Conservation (phyloP, 441 rosid species). For the Populus hybrid region DNA sequence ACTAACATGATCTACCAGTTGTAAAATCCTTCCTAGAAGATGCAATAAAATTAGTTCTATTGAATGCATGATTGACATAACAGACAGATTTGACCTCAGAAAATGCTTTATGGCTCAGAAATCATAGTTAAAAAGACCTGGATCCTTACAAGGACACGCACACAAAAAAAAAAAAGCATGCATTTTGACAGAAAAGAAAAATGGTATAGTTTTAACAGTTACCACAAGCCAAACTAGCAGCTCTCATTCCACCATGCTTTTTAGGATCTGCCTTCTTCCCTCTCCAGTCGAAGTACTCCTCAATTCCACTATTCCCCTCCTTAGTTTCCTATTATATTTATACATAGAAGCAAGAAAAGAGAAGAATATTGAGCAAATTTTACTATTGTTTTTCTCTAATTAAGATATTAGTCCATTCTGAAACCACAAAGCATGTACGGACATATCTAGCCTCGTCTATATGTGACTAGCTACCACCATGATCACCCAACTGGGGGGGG, state of each 20-base stretch:
- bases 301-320: conserved; percentile 16
- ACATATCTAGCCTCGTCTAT: too few species aligned
- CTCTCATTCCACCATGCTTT: conserved; percentile 45
- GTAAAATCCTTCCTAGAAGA: background rate
- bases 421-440: background rate
- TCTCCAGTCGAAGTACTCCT: conserved; percentile 46
- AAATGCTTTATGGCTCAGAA: background rate
- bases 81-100: background rate
- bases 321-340: background rate
- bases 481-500: background rate
- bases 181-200: too few species aligned
- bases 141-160: background rate
- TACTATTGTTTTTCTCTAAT: background rate
- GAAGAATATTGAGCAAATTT: background rate
- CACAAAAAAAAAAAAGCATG: background rate
- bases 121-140: background rate
- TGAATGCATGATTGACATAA: background rate
- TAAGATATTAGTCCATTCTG: background rate
- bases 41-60: background rate
- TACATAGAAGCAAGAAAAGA: background rate
- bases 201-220: background rate
- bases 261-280: conserved; percentile 35
- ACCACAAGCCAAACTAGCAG: conserved; percentile 52
- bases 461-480: background rate
- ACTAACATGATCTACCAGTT: background rate